A percentile compares a stretch with the other conserved stretches of the same genome.
Conservation (phyloP, 139 green algal genomes). For the Pleodorina starrii region DNA sequence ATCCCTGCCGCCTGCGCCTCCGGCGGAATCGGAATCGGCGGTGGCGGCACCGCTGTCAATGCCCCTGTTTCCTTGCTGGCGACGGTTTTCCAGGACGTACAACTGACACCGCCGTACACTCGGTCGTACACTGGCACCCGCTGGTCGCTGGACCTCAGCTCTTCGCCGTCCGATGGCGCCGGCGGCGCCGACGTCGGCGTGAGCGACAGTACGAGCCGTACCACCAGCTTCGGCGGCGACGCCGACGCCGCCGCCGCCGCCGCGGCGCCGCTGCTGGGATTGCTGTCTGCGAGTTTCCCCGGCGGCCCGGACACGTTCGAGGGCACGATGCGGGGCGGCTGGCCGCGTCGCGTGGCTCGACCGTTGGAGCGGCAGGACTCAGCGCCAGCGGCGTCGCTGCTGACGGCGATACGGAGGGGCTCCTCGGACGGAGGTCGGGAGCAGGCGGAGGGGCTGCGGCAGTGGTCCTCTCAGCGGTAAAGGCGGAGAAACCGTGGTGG, state of each 20-base stretch:
- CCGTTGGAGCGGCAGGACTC: not conserved
- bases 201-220: too few relatives aligned
- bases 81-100: not conserved
- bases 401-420: not conserved
- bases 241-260: not conserved
- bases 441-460: not conserved
- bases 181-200: not conserved
- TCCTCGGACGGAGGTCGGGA: not conserved
- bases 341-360: not conserved
- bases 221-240: not conserved
- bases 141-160: not conserved
- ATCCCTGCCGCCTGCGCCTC: not conserved
- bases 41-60: not conserved
- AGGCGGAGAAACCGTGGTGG: too few relatives aligned
- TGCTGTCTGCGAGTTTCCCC: not conserved
- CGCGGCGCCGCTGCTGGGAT: not conserved
- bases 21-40: not conserved
- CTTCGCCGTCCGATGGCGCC: not conserved
- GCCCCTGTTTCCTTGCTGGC: not conserved
- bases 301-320: not conserved
- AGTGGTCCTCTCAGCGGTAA: not conserved
- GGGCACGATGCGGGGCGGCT: constrained; percentile 12
- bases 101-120: not conserved
- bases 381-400: not conserved
- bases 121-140: not conserved